Base-by-base conservation (phyloP, 139 green algal species). In the Spirogloea muscicola region DNA sequence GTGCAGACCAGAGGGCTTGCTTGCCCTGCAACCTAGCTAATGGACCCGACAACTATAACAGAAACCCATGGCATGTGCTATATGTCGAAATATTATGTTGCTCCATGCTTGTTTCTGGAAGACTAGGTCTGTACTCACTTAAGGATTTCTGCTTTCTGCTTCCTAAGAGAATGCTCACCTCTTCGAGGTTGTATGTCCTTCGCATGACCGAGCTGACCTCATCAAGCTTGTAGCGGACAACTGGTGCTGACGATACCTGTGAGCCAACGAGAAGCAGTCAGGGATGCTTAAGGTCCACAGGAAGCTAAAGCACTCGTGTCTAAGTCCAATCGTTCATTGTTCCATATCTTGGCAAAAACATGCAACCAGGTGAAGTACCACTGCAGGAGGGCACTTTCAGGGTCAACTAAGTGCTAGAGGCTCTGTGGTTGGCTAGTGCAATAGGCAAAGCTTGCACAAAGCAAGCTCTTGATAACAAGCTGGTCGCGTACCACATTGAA, bases 401-500 rank as follows among this genome's bases (percentile, higher is more conserved):
- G 16, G 13, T 25, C 43, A 51, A 51, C 13, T 16, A 51, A 51
- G 16, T 25, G 13, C 16, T 10, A 51, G 16, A 51, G 43, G 43
- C 43, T 51, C 16, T 16, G 16, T 10, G 13, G 43, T 10, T 51
- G 43, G 39, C 33, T 73, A 68, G 46, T 9, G 7, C 13, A 13
- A 49, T 18, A 72, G n/a, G n/a, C 16, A 62, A n/a, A n/a, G n/a
- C n/a, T n/a, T n/a, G n/a, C n/a, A n/a, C n/a, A n/a, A n/a, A n/a
- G n/a, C n/a, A n/a, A n/a, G n/a, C n/a, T n/a, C n/a, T n/a, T n/a
- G n/a, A n/a, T n/a, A n/a, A n/a, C n/a, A n/a, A n/a, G n/a, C n/a
- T n/a, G n/a, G n/a, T 16, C 6, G 62, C 65, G 9, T 9, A 74
- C 68, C 51, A 77, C 65, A 43, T 86, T 80, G 63, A 86, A 77